Evolutionary conservation across 148 eudicot genomes (phyloP).

Genomic region (Vaccinium corymbosum): DNA sequence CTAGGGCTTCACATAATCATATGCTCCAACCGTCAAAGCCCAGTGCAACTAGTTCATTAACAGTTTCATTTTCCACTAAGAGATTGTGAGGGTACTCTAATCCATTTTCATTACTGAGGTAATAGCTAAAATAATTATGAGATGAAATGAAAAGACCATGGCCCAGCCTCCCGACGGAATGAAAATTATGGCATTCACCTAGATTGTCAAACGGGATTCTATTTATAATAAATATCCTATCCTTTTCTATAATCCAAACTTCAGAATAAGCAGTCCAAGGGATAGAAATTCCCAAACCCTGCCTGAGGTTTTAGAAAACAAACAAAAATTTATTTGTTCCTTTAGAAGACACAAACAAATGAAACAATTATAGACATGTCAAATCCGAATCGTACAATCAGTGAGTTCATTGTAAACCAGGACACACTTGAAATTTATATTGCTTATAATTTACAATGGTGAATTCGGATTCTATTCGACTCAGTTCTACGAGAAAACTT

Average conservation of each 20-base stretch:
- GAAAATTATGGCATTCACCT: not conserved
- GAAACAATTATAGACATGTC: not conserved
- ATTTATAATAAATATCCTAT: not conserved
- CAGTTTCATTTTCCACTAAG: not conserved
- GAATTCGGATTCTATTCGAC: not conserved
- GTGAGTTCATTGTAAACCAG: not conserved
- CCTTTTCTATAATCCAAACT: not conserved
- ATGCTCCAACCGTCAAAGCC: not conserved
- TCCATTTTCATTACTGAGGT: not conserved
- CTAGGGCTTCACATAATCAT: not conserved
- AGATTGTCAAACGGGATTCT: not conserved
- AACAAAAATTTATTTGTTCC: too few relatives aligned
- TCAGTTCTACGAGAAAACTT: not conserved
- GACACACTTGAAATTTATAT: too few relatives aligned
- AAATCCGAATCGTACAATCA: not conserved
- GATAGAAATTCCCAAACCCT: not conserved
- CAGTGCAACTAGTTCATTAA: not conserved
- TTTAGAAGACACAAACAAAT: not conserved
- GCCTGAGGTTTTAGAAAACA: too few relatives aligned
- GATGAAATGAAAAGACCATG: not conserved
- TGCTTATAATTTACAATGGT: too few relatives aligned
- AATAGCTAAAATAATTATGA: not conserved
- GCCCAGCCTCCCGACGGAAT: not conserved
- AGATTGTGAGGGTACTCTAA: not conserved
- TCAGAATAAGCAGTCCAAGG: not conserved